phyloP scores from a whole-genome alignment of 257 asterid species.

The Cinchona pubescens region DNA sequence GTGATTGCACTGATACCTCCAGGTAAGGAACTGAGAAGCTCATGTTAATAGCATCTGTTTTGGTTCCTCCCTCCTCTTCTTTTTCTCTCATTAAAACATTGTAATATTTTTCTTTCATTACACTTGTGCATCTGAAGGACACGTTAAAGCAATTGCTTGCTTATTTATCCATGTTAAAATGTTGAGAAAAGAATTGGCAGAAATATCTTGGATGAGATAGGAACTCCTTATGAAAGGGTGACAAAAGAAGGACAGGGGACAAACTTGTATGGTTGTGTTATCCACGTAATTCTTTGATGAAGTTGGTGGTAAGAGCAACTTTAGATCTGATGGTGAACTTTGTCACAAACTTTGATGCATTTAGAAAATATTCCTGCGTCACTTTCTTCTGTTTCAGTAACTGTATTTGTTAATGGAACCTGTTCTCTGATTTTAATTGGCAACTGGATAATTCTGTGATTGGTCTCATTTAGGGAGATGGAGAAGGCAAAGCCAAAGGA shows the following conservation, averaged over 20 bases:
- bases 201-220: neutral
- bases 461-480: conserved; percentile 45
- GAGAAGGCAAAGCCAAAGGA: conserved; percentile 73
- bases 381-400: neutral
- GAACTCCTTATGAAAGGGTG: neutral
- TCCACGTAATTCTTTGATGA: neutral
- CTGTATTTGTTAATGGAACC: neutral
- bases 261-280: neutral
- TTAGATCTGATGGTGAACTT: neutral
- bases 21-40: neutral
- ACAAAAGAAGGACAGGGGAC: too few relatives aligned
- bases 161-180: neutral
- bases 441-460: neutral
- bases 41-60: neutral
- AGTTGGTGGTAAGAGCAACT: neutral
- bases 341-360: neutral
- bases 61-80: neutral
- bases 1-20: neutral
- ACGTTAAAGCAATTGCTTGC: neutral
- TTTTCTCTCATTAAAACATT: too few relatives aligned
- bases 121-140: neutral
- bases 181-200: neutral
- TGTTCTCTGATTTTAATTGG: neutral
- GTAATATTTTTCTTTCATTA: neutral
- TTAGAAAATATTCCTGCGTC: neutral